Percentiles rank a stretch among this genome's conserved stretches.
phyloP scores from a whole-genome alignment of 768 basidiomycete species.

The Candolleomyces aberdarensis region DNA sequence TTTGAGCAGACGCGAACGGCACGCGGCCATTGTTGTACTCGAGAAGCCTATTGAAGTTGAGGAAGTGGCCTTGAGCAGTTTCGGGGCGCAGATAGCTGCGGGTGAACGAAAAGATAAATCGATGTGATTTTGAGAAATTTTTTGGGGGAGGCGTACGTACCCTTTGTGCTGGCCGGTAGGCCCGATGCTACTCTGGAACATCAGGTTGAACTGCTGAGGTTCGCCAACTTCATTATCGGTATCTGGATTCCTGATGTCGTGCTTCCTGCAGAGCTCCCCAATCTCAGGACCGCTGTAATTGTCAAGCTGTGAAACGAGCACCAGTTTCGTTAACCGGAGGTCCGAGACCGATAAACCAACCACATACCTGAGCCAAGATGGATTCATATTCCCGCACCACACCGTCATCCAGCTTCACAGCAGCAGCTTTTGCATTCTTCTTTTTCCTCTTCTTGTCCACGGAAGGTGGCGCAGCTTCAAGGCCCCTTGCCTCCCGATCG shows the following conservation, averaged over 20 bases:
- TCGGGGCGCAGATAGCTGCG: constrained; percentile 91
- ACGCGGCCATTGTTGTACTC: constrained; percentile 98
- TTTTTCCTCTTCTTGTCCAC: constrained; percentile 77
- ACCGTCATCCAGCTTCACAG: constrained; percentile 71
- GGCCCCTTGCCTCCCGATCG: constrained; percentile 85
- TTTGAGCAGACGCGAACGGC: constrained; percentile 96
- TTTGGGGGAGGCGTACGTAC: constrained; percentile 36
- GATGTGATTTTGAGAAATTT: background rate
- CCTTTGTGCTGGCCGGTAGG: constrained; percentile 97
- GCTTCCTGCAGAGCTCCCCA: constrained; percentile 78
- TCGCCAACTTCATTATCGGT: constrained; percentile 91
- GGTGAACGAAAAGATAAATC: constrained; percentile 5
- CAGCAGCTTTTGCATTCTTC: constrained; percentile 63
- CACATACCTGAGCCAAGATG: constrained; percentile 26
- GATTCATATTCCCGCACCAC: constrained; percentile 75
- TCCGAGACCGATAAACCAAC: background rate
- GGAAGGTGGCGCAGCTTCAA: constrained; percentile 54
- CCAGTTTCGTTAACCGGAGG: background rate
- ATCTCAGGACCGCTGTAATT: constrained; percentile 90
- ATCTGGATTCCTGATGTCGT: constrained; percentile 84
- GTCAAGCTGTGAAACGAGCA: constrained; percentile 59
- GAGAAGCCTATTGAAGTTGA: constrained; percentile 94
- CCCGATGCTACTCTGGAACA: constrained; percentile 97
- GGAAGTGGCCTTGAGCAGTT: constrained; percentile 97
- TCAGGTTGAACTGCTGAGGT: constrained; percentile 95